Conservation (phyloP, 2,329 filamentous ascomycete genomes). For the Calonectria hawksworthii region DNA sequence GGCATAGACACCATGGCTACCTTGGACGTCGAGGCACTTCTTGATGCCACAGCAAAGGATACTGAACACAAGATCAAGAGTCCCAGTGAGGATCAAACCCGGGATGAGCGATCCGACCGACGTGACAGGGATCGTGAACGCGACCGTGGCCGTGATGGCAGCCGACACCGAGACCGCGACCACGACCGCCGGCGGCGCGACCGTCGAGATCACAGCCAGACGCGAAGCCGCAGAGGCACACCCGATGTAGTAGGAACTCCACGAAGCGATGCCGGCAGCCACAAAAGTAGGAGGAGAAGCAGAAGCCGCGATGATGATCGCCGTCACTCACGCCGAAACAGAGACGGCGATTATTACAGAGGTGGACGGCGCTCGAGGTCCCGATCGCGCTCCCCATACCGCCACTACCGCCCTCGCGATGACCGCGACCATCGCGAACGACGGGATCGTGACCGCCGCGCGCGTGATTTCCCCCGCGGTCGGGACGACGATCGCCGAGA, state of each 20-base stretch:
- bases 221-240: conserved; percentile 61
- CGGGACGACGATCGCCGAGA: conserved; percentile 63
- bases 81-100: conserved; percentile 67
- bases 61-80: conserved; percentile 62
- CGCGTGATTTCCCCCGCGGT: conserved; percentile 67
- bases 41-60: conserved; percentile 84
- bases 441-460: conserved; percentile 67
- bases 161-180: conserved; percentile 68
- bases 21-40: conserved; percentile 87
- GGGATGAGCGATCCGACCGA: conserved; percentile 57
- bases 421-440: conserved; percentile 66
- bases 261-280: conserved; percentile 82
- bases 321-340: conserved; percentile 80
- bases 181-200: conserved; percentile 64
- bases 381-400: conserved; percentile 79
- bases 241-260: conserved; percentile 75
- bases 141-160: conserved; percentile 69
- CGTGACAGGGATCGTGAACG: conserved; percentile 69
- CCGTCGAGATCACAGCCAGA: conserved; percentile 70
- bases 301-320: conserved; percentile 83
- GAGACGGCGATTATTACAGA: conserved; percentile 80
- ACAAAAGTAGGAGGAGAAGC: conserved; percentile 86
- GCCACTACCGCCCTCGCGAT: conserved; percentile 69
- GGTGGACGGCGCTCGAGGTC: conserved; percentile 70
- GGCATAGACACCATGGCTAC: conserved; percentile 58